A percentile compares a stretch with the other conserved stretches of the same genome.
Evolutionary conservation across 257 asterid species (phyloP).

Genomic region (Striga asiatica): DNA sequence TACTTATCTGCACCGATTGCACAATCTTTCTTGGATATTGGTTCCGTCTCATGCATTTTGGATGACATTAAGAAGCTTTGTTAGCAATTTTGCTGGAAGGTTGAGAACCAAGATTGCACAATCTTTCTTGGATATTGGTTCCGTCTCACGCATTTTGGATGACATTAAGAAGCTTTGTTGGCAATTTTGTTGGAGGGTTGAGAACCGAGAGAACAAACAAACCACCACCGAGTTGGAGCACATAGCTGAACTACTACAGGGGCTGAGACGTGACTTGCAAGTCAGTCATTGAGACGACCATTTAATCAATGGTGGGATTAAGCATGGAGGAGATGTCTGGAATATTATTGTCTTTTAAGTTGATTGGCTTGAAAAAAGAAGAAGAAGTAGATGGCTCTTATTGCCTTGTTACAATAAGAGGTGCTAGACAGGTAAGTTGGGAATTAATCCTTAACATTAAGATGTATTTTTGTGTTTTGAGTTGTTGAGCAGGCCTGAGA

Average conservation of each 20-base stretch:
- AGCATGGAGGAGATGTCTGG: no score
- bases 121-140: conserved; percentile 96
- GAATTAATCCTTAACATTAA: no score
- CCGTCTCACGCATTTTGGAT: conserved; percentile 92
- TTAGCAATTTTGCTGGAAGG: conserved; percentile 90
- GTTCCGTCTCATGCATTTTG: conserved; percentile 92
- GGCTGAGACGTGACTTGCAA: conserved; percentile 10
- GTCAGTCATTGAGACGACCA: no score
- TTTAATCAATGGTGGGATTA: no score
- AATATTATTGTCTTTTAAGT: no score
- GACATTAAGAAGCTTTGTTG: conserved; percentile 90
- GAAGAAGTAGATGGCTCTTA: no score
- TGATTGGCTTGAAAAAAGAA: no score
- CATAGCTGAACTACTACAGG: conserved; percentile 70
- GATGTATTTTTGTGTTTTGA: no score
- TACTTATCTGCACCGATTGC: conserved; percentile 85
- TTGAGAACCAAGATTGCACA: conserved; percentile 77
- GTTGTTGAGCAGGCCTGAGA: no score
- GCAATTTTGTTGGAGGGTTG: conserved; percentile 95
- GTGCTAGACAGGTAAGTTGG: no score
- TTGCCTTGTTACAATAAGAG: no score
- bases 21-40: conserved; percentile 93
- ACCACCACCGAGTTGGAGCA: conserved; percentile 63
- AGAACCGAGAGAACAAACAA: conserved; percentile 56
- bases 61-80: conserved; percentile 94